Evolutionary conservation across 768 basidiomycete species (phyloP), one percentile per base, ranked within the genome.

Genomic region (Auricularia sp.): DNA sequence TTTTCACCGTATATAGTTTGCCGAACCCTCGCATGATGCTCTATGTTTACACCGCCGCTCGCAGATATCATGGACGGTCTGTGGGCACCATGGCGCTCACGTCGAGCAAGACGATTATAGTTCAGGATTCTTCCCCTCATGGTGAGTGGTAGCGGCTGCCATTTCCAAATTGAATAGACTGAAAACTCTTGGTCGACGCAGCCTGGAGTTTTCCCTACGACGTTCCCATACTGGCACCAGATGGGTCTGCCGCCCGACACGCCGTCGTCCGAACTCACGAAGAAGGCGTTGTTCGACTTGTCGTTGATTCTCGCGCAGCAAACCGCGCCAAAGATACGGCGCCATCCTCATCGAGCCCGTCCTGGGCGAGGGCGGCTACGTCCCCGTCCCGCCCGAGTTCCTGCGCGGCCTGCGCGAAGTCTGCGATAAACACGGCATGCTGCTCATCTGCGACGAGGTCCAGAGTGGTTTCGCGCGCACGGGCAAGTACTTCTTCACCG

Each of bases 191-290:
- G 16, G 29, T 2, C 34, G 44, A 63, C 65, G 21, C 69, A 94
- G 92, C 90, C 94, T 2, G 92, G 92, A 3, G 90, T 89, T 7
- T 92, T 86, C 76, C 79, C 83, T 0, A 82, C 85, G 10, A 85
- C 94, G 0, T 98, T 85, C 81, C 96, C 96, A 0, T 98, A 88
- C 80, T 97, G 94, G 92, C 94, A 96, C 73, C 90, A 93, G 68
- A 77, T 85, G 65, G 85, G 85, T 61, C 71, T 88, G 2, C 76
- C 84, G 2, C 79, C 79, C 2, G 75, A 77, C 45, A 86, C 89
- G 0, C 76, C 85, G 8, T 76, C 82, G 63, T 77, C 81, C 16
- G 80, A 82, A 51, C 81, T 93, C 16, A 81, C 87, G 62, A 71
- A 82, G 35, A 76, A 84, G 54, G 86, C 88, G 21, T 80, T 94